Percentiles rank a stretch among this genome's conserved stretches.
Evolutionary conservation across 495 filamentous ascomycete genomes (phyloP).

Genomic region (Xylaria venustula): DNA sequence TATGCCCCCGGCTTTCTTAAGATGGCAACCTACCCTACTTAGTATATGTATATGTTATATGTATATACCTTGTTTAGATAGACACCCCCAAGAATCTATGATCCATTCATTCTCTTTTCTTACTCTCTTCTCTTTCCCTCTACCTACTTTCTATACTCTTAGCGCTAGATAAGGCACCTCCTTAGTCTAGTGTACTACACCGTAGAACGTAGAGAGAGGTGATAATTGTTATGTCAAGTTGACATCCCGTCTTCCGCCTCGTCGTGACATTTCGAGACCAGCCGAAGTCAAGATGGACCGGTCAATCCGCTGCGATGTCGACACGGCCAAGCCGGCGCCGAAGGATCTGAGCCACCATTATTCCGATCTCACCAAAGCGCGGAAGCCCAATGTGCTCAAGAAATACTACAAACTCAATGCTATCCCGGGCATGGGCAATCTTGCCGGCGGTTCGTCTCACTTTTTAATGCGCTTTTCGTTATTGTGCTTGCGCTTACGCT

Average conservation of each 20-base stretch:
- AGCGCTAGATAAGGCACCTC: no score
- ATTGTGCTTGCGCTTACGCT: background rate
- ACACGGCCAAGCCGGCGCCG: conserved; percentile 45
- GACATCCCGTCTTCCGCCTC: background rate
- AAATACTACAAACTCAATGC: conserved; percentile 79
- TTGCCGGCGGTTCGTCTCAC: conserved; percentile 73
- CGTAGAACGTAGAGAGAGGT: no score
- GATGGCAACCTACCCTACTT: background rate
- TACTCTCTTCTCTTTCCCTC: no score
- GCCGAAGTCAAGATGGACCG: conserved; percentile 17
- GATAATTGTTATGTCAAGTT: no score
- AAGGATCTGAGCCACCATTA: conserved; percentile 79
- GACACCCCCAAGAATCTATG: no score
- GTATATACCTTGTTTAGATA: no score
- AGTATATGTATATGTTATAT: no score
- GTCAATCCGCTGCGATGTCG: conserved; percentile 12
- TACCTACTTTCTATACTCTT: no score
- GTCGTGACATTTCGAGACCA: background rate
- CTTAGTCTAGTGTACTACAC: no score
- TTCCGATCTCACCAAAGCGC: conserved; percentile 62
- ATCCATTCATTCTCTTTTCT: no score
- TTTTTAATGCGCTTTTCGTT: background rate
- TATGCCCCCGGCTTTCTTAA: no score
- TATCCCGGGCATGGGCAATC: conserved; percentile 77
- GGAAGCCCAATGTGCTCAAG: conserved; percentile 67